Percentiles rank a stretch among this genome's conserved stretches.
Evolutionary conservation across 495 filamentous ascomycete species (phyloP).

Genomic region (Xylaria telfairii): DNA sequence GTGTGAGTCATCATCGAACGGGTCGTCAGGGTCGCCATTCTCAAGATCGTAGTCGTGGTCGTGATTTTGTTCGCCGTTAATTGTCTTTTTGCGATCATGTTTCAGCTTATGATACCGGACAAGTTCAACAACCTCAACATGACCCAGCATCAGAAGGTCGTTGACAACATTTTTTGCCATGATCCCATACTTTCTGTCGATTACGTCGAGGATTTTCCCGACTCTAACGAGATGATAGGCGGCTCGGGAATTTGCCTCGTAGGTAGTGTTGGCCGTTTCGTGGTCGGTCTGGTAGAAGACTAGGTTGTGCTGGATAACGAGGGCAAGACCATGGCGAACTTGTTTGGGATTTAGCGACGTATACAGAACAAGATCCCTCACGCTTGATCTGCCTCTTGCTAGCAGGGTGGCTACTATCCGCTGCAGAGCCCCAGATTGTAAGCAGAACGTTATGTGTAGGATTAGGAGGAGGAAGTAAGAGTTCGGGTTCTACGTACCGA

Average conservation of each 20-base stretch:
- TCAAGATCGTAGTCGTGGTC: conserved; percentile 13
- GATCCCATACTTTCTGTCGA: conserved; percentile 71
- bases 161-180: conserved; percentile 73
- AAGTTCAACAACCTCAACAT: conserved; percentile 76
- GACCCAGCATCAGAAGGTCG: conserved; percentile 76
- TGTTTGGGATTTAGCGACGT: conserved; percentile 71
- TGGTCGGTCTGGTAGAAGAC: conserved; percentile 73
- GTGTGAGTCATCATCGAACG: conserved; percentile 25
- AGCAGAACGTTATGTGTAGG: conserved; percentile 10
- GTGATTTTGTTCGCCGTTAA: conserved; percentile 39
- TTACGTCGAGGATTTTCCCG: conserved; percentile 79
- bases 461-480: neutral
- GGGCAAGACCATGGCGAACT: conserved; percentile 76
- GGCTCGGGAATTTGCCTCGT: conserved; percentile 75
- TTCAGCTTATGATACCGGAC: conserved; percentile 50
- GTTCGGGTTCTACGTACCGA: conserved; percentile 62
- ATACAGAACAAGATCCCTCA: conserved; percentile 68
- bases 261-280: conserved; percentile 69
- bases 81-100: conserved; percentile 39
- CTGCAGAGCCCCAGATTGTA: conserved; percentile 45
- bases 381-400: conserved; percentile 74
- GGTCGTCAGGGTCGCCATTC: conserved; percentile 20
- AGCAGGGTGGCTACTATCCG: conserved; percentile 82
- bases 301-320: conserved; percentile 88
- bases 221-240: conserved; percentile 81